Conservation (phyloP, 768 basidiomycete genomes). For the Boletellus sp. region DNA sequence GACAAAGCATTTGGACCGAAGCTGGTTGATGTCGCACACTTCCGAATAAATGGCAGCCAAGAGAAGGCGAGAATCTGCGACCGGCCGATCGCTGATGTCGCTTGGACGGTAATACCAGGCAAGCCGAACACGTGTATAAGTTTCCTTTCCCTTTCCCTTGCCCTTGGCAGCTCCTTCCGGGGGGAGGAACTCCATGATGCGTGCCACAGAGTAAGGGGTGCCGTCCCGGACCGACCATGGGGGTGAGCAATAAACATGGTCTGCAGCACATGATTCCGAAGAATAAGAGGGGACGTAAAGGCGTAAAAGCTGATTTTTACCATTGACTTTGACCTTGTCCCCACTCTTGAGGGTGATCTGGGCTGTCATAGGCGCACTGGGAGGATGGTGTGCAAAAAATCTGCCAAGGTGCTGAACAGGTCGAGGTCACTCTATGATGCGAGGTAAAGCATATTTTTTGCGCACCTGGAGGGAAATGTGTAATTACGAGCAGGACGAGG, state of each 20-base stretch:
- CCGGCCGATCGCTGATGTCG: constrained; percentile 90
- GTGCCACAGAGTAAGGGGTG: constrained; percentile 91
- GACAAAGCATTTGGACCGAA: constrained; percentile 91
- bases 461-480: constrained; percentile 20
- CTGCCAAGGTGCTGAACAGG: constrained; percentile 8
- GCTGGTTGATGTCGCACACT: constrained; percentile 90
- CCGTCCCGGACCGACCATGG: constrained; percentile 90
- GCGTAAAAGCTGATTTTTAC: constrained; percentile 42
- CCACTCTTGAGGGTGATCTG: constrained; percentile 71
- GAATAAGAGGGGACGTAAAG: constrained; percentile 14
- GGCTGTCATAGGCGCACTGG: constrained; percentile 23
- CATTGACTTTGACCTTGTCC: constrained; percentile 82
- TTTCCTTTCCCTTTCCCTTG: constrained; percentile 61
- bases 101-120: constrained; percentile 97
- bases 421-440: not conserved
- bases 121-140: constrained; percentile 80
- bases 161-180: constrained; percentile 69
- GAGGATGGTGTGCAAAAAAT: constrained; percentile 29
- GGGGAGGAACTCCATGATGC: constrained; percentile 95
- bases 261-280: constrained; percentile 46
- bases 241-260: constrained; percentile 96
- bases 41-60: constrained; percentile 96
- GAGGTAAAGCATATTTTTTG: constrained; percentile 15
- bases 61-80: constrained; percentile 87
- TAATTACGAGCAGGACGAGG: constrained; percentile 20